These are phyloP conservation scores for Fusarium gaditjirri DNA, from an alignment of 2,329 filamentous ascomycete species.

Conservation along the genomic window DNA sequence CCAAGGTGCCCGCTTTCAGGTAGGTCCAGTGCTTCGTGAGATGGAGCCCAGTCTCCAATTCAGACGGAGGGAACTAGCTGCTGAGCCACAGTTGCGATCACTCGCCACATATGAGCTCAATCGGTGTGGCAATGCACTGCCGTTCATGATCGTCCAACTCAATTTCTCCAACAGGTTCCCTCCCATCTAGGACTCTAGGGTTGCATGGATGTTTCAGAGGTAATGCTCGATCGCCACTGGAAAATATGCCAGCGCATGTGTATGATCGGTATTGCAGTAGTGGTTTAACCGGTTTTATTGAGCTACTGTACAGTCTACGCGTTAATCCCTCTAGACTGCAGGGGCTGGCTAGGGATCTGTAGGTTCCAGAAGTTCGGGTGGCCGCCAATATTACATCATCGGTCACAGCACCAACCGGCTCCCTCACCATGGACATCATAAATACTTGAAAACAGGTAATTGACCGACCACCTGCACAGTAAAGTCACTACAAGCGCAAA, in stretches of 20 bases:
- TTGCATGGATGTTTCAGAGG: conserved; percentile 26
- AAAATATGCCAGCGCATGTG: conserved; percentile 24
- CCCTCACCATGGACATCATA: conserved; percentile 35
- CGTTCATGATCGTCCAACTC: background rate
- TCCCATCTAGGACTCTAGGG: background rate
- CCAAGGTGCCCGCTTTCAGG: conserved; percentile 13
- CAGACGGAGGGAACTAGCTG: conserved; percentile 1
- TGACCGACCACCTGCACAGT: conserved; percentile 9
- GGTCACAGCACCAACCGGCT: conserved; percentile 21
- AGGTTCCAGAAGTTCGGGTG: conserved; percentile 26
- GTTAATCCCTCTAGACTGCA: conserved; percentile 13
- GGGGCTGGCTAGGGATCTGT: conserved; percentile 9
- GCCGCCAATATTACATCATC: conserved; percentile 43
- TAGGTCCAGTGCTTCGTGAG: conserved; percentile 4
- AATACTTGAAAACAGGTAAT: conserved; percentile 37
- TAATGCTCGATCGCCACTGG: conserved; percentile 17
- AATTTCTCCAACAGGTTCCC: conserved; percentile 16
- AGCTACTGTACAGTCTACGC: background rate
- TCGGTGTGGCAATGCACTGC: conserved; percentile 35
- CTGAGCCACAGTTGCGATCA: conserved; percentile 19
- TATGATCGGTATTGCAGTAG: conserved; percentile 27
- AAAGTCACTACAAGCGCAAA: conserved; percentile 2
- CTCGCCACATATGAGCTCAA: conserved; percentile 19
- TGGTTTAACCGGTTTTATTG: conserved; percentile 22
- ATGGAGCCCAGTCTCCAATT: conserved; percentile 21